phyloP scores from a whole-genome alignment of 208 protist species.

The Leptomonas pyrrhocoris region DNA sequence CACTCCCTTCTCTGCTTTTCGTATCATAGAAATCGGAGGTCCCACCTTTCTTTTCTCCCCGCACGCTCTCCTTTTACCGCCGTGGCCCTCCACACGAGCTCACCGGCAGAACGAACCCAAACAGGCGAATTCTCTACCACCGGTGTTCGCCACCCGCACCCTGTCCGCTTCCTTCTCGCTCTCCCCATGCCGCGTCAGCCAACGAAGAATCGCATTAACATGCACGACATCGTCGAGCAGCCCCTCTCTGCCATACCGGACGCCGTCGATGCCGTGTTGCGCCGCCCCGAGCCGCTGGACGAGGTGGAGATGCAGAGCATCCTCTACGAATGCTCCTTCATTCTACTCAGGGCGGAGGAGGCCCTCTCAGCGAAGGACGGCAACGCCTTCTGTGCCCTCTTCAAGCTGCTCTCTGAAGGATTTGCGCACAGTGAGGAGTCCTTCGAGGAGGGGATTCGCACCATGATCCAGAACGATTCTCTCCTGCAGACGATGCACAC shows the following conservation, averaged over 20 bases:
- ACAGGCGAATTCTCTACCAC: too few relatives aligned
- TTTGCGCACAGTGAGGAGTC: conserved; percentile 71
- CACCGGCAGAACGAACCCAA: too few relatives aligned
- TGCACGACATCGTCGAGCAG: conserved; percentile 90
- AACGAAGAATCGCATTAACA: conserved; percentile 87
- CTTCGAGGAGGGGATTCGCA: conserved; percentile 77
- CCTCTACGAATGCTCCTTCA: conserved; percentile 76
- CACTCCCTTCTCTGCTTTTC: too few relatives aligned
- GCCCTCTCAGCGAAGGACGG: conserved; percentile 69
- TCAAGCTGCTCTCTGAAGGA: conserved; percentile 84
- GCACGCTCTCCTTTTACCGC: too few relatives aligned
- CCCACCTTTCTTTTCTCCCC: too few relatives aligned
- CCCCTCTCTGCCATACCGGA: conserved; percentile 72
- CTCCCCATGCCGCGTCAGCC: conserved; percentile 64
- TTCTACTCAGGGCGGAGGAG: conserved; percentile 85
- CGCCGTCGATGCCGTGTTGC: conserved; percentile 82
- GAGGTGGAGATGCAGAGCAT: conserved; percentile 83
- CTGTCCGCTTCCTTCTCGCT: conserved; percentile 16
- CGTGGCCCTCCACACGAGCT: too few relatives aligned
- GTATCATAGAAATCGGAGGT: too few relatives aligned
- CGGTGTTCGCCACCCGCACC: too few relatives aligned
- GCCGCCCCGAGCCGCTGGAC: conserved; percentile 77
- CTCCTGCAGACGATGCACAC: conserved; percentile 76
- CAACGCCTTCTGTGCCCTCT: conserved; percentile 78
- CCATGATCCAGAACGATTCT: conserved; percentile 53